These are phyloP conservation scores for Coffea eugenioides DNA, from an alignment of 257 asterid genomes.

Conservation along the genomic window DNA sequence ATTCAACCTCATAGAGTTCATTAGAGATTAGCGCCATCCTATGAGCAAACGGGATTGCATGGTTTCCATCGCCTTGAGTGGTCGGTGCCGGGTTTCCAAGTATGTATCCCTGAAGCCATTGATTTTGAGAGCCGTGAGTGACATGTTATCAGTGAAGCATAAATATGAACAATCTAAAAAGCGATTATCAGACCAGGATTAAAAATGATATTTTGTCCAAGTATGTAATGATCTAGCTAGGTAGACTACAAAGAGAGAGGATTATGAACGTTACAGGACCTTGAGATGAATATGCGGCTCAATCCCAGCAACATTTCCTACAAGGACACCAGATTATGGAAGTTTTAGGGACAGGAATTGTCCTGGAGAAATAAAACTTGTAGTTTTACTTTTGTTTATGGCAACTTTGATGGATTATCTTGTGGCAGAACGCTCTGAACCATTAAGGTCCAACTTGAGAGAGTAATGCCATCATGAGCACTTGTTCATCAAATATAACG, in stretches of 20 bases:
- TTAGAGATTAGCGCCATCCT: conserved; percentile 33
- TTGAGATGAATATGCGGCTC: conserved; percentile 6
- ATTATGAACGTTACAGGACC: background rate
- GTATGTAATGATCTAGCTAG: background rate
- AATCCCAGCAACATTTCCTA: conserved; percentile 4
- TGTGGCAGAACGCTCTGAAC: background rate
- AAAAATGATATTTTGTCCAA: background rate
- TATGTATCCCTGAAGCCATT: conserved; percentile 27
- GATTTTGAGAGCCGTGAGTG: background rate
- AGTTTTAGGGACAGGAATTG: background rate
- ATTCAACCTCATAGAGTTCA: conserved; percentile 31
- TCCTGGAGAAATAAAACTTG: background rate
- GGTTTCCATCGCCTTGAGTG: background rate
- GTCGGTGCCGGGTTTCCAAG: conserved; percentile 17
- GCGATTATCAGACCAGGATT: background rate
- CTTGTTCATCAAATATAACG: too few species aligned
- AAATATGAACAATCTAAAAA: background rate
- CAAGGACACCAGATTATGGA: background rate
- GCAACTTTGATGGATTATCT: background rate
- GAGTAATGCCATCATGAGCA: background rate
- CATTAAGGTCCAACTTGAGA: background rate
- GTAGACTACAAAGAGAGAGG: background rate
- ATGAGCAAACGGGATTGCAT: conserved; percentile 20
- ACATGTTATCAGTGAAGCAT: background rate
- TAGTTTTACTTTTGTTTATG: background rate